Evolutionary conservation across 1,139 yeast species (phyloP).

Genomic region (Candida frijolesensis): DNA sequence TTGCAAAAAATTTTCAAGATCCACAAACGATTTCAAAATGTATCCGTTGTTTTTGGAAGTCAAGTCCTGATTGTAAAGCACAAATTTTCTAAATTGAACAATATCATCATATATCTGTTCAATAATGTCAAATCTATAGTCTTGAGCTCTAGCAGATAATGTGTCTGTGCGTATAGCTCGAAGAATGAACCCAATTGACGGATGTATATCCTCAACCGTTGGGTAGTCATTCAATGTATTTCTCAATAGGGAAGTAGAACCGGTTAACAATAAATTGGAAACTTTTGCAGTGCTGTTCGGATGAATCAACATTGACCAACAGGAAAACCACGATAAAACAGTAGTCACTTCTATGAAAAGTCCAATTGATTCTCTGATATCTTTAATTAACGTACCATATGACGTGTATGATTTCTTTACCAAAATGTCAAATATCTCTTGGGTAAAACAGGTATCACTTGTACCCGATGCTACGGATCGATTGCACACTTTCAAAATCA

Average conservation of each 20-base stretch:
- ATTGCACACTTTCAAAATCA: conserved; percentile 27
- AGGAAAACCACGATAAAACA: conserved; percentile 39
- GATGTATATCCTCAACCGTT: conserved; percentile 24
- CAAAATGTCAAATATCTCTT: conserved; percentile 31
- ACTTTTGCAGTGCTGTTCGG: conserved; percentile 38
- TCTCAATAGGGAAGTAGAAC: conserved; percentile 36
- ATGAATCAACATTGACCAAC: conserved; percentile 41
- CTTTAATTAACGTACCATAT: conserved; percentile 38
- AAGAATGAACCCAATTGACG: conserved; percentile 28
- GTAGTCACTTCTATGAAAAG: conserved; percentile 41
- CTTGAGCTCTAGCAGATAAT: conserved; percentile 32
- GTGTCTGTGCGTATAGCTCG: conserved; percentile 31
- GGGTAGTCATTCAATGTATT: conserved; percentile 29
- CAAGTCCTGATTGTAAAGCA: conserved; percentile 19
- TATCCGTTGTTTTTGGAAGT: conserved; percentile 17
- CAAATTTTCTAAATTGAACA: conserved; percentile 23
- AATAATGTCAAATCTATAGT: conserved; percentile 35
- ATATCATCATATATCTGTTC: conserved; percentile 28
- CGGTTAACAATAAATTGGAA: conserved; percentile 33
- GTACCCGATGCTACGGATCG: conserved; percentile 16
- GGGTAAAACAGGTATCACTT: conserved; percentile 27
- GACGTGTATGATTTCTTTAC: conserved; percentile 36
- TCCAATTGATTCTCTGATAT: conserved; percentile 34
- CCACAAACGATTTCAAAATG: conserved; percentile 21
- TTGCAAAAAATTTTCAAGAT: conserved; percentile 33